A percentile compares a stretch with the other conserved stretches of the same genome.
Conservation (phyloP, 2,329 filamentous ascomycete genomes). For the Cladophialophora immunda region DNA sequence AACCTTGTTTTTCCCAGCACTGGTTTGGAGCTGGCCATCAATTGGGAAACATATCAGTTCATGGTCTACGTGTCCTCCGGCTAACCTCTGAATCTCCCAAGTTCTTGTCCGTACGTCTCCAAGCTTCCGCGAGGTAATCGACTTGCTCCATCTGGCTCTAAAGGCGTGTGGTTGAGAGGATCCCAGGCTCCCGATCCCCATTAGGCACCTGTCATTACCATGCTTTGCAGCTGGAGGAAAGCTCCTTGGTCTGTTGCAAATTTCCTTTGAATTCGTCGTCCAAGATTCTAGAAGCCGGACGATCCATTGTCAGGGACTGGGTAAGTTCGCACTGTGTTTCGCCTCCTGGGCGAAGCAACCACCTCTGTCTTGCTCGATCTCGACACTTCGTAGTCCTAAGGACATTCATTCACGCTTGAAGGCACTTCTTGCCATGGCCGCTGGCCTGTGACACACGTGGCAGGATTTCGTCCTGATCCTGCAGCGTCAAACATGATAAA, state of each 20-base stretch:
- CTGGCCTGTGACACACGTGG: not conserved
- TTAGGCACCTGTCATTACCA: not conserved
- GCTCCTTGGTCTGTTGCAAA: not conserved
- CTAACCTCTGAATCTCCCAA: not conserved
- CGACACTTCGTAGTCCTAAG: not conserved
- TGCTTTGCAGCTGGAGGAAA: not conserved
- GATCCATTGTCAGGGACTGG: not conserved
- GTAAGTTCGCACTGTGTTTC: not conserved
- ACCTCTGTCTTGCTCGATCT: not conserved
- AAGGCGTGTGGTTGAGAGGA: not conserved
- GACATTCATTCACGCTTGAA: not conserved
- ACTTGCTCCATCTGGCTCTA: not conserved
- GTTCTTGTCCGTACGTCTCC: not conserved
- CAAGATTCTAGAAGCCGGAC: not conserved
- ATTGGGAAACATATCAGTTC: not conserved
- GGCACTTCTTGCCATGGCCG: not conserved
- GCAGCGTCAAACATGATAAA: not conserved
- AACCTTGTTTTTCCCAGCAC: not conserved
- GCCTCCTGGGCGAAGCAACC: not conserved
- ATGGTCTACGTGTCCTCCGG: not conserved
- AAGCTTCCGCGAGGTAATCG: not conserved
- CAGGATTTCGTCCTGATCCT: not conserved
- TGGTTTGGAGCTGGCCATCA: not conserved
- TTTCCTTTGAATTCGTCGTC: not conserved
- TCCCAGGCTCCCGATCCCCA: not conserved